A percentile compares a stretch with the other conserved stretches of the same genome.
Evolutionary conservation across 2,329 filamentous ascomycete species (phyloP).

Genomic region (Colletotrichum orchidophilum): DNA sequence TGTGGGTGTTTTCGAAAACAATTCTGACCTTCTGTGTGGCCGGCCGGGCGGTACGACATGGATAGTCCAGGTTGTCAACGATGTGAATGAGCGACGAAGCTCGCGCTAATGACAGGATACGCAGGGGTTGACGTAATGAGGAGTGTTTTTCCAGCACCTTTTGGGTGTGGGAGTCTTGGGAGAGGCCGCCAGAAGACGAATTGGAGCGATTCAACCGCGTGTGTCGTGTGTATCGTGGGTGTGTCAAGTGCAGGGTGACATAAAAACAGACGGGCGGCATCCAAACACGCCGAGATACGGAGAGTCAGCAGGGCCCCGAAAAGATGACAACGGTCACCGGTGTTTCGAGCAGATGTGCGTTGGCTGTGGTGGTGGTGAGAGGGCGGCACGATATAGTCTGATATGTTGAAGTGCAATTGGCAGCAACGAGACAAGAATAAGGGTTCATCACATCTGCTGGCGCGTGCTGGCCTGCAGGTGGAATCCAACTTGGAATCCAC

Average conservation of each 20-base stretch:
- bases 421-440: conserved; percentile 14
- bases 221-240: conserved; percentile 16
- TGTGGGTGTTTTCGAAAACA: background rate
- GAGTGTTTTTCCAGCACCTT: background rate
- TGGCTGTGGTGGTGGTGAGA: background rate
- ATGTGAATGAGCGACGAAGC: background rate
- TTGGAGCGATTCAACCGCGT: conserved; percentile 17
- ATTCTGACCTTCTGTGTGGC: background rate
- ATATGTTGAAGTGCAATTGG: conserved; percentile 5
- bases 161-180: background rate
- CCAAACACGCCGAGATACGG: conserved; percentile 9
- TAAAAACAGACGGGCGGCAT: background rate
- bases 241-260: conserved; percentile 11
- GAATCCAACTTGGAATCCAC: conserved; percentile 24
- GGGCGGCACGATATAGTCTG: conserved; percentile 6
- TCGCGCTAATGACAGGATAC: background rate
- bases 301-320: background rate
- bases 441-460: conserved; percentile 33
- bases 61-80: conserved; percentile 11
- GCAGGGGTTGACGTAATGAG: conserved; percentile 16
- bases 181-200: conserved; percentile 13
- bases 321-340: background rate
- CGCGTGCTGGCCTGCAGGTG: conserved; percentile 32
- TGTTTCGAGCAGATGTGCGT: background rate
- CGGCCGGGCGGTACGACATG: background rate